A percentile compares a stretch with the other conserved stretches of the same genome.
Conservation (phyloP, 2,329 filamentous ascomycete species). For the Scytalidium lignicola region DNA sequence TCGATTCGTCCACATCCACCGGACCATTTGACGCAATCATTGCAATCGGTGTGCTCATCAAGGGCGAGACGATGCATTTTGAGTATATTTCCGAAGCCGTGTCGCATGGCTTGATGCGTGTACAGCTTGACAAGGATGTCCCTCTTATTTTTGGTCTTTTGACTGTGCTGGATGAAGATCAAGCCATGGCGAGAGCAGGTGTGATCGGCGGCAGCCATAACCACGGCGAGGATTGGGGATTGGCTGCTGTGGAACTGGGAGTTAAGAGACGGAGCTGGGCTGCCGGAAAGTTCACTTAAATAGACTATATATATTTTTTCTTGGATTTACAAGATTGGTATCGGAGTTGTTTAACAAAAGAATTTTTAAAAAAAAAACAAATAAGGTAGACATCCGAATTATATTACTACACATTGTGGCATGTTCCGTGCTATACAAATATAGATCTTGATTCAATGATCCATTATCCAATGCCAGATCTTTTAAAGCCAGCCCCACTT, state of each 20-base stretch:
- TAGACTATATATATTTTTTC: not conserved
- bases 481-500: not conserved
- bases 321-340: not conserved
- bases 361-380: not conserved
- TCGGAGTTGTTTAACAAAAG: not conserved
- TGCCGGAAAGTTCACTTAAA: constrained; percentile 26
- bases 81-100: constrained; percentile 96
- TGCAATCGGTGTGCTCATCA: constrained; percentile 93
- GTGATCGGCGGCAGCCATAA: constrained; percentile 81
- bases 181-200: constrained; percentile 80
- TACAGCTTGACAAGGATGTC: constrained; percentile 82
- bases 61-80: constrained; percentile 99
- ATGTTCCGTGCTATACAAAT: not conserved
- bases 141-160: constrained; percentile 90
- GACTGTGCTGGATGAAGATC: constrained; percentile 83
- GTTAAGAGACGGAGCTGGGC: constrained; percentile 82
- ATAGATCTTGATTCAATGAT: not conserved
- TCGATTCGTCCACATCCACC: constrained; percentile 38
- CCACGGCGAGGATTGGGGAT: constrained; percentile 95
- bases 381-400: constrained; percentile 5
- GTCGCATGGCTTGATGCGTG: constrained; percentile 86
- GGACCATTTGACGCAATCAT: constrained; percentile 88
- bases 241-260: constrained; percentile 89
- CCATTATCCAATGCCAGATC: not conserved
- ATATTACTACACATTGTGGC: constrained; percentile 8